Base-by-base conservation (phyloP, 768 basidiomycete species). In the Trametes meyenii region DNA sequence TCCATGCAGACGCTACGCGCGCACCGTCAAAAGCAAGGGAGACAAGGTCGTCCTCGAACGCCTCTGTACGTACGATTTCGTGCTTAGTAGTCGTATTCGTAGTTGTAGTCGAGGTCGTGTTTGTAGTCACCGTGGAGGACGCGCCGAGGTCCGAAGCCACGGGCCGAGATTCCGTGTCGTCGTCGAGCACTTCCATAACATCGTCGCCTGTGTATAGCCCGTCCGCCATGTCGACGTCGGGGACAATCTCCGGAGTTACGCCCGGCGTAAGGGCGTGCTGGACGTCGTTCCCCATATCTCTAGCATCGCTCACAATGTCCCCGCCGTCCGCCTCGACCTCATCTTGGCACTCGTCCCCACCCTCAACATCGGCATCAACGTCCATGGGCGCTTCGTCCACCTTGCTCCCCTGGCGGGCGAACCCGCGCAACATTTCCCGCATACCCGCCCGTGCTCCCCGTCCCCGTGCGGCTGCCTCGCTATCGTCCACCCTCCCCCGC, bases 401-500 rank as follows among this genome's bases (percentile, higher is more conserved):
- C 45, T 75, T 78, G 62, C 77, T 80, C 40, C 84, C 85, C 38
- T 69, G 70, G 64, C 84, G 77, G 12, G 86, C 80, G 74, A 86
- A 90, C 12, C 73, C 79, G 45, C 74, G 78, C 58, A 92, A 67
- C 52, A 72, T 79, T 52, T 73, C 77, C 56, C 82, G 77, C 53
- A 90, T 72, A 35, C 69, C 76, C 60, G 74, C 70, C 60, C 64
- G 70, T 44, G 69, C 50, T 35, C 33, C 63, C 57, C 48, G 58
- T 14, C 58, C 33, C 38, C 56, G 45, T 26, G n/a, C n/a, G n/a
- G n/a, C 14, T 52, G 35, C 29, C 53, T n/a, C 38, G n/a, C 36
- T 29, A 19, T 16, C 24, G 26, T 45, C 58, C 1, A 38, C 29
- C 23, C 56, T 60, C 5, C 55, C 35, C 58, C 78, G 81, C 73